Conservation (phyloP, 2,329 filamentous ascomycete genomes). For the Sphaerostilbella broomeana region DNA sequence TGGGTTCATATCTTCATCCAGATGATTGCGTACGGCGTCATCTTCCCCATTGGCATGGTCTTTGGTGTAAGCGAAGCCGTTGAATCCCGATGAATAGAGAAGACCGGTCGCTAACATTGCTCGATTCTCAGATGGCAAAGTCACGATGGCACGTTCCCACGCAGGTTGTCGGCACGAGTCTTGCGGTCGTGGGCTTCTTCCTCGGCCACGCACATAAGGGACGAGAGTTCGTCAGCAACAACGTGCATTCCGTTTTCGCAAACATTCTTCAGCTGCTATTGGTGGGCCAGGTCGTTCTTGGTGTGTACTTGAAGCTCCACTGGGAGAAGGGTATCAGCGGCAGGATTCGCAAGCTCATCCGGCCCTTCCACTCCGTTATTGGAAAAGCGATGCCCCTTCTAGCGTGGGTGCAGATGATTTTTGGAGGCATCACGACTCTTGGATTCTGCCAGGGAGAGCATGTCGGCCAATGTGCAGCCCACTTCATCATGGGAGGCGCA, state of each 20-base stretch:
- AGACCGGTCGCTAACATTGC: slow-evolving; percentile 9
- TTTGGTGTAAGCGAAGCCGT: slow-evolving; percentile 59
- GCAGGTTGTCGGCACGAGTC: slow-evolving; percentile 65
- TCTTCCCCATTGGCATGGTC: slow-evolving; percentile 94
- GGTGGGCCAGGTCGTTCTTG: slow-evolving; percentile 67
- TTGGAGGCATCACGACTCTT: slow-evolving; percentile 85
- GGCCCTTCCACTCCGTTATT: slow-evolving; percentile 68
- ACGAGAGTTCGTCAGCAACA: slow-evolving; percentile 67
- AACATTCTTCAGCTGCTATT: slow-evolving; percentile 75
- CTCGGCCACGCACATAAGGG: slow-evolving; percentile 88
- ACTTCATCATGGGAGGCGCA: slow-evolving; percentile 97
- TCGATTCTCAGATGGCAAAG: slow-evolving; percentile 63
- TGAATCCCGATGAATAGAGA: not conserved
- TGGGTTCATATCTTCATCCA: slow-evolving; percentile 93
- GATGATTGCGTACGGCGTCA: slow-evolving; percentile 78
- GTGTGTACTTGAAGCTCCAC: slow-evolving; percentile 83
- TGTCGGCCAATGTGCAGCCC: slow-evolving; percentile 83
- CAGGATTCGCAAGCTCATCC: slow-evolving; percentile 64
- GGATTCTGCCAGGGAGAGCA: slow-evolving; percentile 94
- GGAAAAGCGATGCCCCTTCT: slow-evolving; percentile 84
- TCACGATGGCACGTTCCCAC: slow-evolving; percentile 92
- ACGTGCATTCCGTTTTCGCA: slow-evolving; percentile 77
- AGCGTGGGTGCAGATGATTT: slow-evolving; percentile 90
- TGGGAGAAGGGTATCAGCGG: slow-evolving; percentile 78
- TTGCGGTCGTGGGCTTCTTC: slow-evolving; percentile 81